These are phyloP conservation scores for Kuraishia ogatae DNA, from an alignment of 805 yeast species.

Conservation along the genomic window DNA sequence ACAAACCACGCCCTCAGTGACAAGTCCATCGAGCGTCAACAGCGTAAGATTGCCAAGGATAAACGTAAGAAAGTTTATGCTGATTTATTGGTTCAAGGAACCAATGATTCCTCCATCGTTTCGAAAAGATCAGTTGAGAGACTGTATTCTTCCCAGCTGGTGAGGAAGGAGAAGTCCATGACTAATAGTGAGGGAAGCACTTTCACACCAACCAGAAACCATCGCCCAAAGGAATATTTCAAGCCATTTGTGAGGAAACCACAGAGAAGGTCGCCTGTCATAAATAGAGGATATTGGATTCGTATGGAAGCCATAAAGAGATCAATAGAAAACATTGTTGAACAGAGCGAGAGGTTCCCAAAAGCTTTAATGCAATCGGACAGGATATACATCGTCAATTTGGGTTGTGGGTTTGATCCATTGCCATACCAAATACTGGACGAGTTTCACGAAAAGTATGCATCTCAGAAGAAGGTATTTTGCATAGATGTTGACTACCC, in stretches of 20 bases:
- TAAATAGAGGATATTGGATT: constrained; percentile 78
- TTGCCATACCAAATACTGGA: constrained; percentile 44
- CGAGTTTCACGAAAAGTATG: constrained; percentile 16
- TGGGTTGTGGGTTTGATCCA: constrained; percentile 77
- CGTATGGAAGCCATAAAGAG: constrained; percentile 62
- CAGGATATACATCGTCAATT: constrained; percentile 38
- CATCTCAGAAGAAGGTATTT: constrained; percentile 16
- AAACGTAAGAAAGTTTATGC: constrained; percentile 38
- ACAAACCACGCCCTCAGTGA: not conserved
- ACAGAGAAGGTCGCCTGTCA: constrained; percentile 68
- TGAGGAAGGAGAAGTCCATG: constrained; percentile 3
- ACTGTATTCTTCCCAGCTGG: constrained; percentile 32
- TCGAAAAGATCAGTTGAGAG: constrained; percentile 75
- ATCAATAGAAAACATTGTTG: constrained; percentile 38
- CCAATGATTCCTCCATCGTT: constrained; percentile 76
- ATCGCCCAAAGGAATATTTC: constrained; percentile 40
- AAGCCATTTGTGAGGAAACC: constrained; percentile 57
- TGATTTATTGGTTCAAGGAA: constrained; percentile 72
- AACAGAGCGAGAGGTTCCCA: not conserved
- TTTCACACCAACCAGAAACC: not conserved
- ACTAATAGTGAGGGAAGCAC: not conserved
- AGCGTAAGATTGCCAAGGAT: constrained; percentile 28
- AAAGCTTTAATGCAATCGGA: constrained; percentile 12
- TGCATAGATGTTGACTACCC: constrained; percentile 75
- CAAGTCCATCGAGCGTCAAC: constrained; percentile 1